A percentile compares a stretch with the other conserved stretches of the same genome.
Evolutionary conservation across 2,329 filamentous ascomycete species (phyloP).

Genomic region (Albophoma yamanashiensis): DNA sequence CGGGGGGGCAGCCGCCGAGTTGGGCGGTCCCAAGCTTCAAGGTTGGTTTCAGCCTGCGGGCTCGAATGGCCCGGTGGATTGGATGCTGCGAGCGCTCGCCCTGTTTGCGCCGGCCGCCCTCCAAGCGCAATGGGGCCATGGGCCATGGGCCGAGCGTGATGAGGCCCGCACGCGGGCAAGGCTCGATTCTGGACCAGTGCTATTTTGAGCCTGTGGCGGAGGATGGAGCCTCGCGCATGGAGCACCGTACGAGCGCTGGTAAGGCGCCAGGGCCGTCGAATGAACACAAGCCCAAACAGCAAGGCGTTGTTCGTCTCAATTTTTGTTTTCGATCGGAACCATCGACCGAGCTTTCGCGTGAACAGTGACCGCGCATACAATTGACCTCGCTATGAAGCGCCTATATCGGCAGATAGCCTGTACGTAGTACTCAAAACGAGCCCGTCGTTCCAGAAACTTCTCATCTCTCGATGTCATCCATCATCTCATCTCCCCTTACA

Average conservation of each 20-base stretch:
- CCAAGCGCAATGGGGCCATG: not conserved
- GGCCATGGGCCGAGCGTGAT: not conserved
- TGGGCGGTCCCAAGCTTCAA: not conserved
- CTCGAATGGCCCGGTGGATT: not conserved
- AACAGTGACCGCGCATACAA: not conserved
- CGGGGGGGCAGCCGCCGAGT: not conserved
- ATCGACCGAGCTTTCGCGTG: not conserved
- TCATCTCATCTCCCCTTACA: too few species aligned
- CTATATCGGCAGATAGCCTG: too few species aligned
- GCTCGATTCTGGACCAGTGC: not conserved
- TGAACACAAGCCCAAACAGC: not conserved
- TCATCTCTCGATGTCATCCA: not conserved
- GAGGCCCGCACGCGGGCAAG: not conserved
- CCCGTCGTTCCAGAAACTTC: not conserved
- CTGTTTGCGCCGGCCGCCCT: not conserved
- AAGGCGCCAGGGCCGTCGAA: not conserved
- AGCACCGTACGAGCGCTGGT: too few species aligned
- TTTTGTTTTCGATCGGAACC: not conserved
- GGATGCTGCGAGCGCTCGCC: too few species aligned
- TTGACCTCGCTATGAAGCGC: not conserved
- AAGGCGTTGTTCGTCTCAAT: not conserved
- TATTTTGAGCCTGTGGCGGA: not conserved
- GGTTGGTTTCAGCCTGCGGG: not conserved
- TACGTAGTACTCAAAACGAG: not conserved
- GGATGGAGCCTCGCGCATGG: not conserved